phyloP scores from a whole-genome alignment of 1,284 basidiomycete species.

The Tausonia pullulans region DNA sequence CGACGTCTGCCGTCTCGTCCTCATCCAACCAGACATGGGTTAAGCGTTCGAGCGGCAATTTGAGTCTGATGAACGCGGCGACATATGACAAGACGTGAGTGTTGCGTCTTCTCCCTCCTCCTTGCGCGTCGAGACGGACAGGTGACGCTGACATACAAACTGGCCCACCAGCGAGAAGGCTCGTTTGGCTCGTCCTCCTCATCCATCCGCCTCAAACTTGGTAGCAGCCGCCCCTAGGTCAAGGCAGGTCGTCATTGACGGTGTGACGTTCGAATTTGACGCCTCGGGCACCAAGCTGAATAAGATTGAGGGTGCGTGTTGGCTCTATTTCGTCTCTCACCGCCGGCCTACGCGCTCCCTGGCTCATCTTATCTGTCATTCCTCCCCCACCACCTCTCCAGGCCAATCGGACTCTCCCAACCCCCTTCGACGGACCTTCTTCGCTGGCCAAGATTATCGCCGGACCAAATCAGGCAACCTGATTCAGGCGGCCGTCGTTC shows the following conservation, averaged over 20 bases:
- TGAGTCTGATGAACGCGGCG: constrained; percentile 34
- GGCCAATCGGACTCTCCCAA: neutral
- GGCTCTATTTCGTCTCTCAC: neutral
- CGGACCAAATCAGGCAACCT: constrained; percentile 37
- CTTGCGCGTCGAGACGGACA: too few relatives aligned
- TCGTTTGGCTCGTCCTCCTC: constrained; percentile 13
- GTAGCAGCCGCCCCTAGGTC: neutral
- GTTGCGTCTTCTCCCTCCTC: neutral
- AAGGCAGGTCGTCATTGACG: constrained; percentile 39
- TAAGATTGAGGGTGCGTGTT: constrained; percentile 25
- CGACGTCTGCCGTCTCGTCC: constrained; percentile 15
- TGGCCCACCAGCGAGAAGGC: constrained; percentile 18
- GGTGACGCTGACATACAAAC: neutral
- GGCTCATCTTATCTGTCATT: constrained; percentile 21
- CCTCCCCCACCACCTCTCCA: neutral
- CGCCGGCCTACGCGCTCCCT: neutral
- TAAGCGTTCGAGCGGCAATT: constrained; percentile 27
- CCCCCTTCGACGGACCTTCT: constrained; percentile 22
- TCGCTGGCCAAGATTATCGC: constrained; percentile 33
- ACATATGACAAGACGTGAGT: constrained; percentile 27
- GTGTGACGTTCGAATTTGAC: constrained; percentile 41
- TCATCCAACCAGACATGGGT: constrained; percentile 27
- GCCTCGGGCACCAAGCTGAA: constrained; percentile 39
- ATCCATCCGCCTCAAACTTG: constrained; percentile 15
- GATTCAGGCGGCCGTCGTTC: constrained; percentile 28